Conservation (phyloP, 1,139 yeast genomes). For the Yarrowia galli region DNA sequence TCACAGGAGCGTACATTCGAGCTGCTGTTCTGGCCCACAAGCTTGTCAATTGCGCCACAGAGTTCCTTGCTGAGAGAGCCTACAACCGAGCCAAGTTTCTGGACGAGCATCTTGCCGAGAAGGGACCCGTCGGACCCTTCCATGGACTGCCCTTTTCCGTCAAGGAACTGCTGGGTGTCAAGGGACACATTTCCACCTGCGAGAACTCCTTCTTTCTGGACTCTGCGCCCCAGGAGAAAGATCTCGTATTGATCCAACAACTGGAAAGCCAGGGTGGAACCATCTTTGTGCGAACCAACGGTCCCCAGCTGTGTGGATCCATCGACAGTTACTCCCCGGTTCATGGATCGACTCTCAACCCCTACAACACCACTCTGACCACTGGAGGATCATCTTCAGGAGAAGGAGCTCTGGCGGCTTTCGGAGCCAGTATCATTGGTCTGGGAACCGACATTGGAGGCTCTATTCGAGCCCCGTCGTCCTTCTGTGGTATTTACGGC, state of each 20-base stretch:
- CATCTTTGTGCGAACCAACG: conserved; percentile 63
- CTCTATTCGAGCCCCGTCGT: conserved; percentile 60
- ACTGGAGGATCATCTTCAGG: conserved; percentile 71
- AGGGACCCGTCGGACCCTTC: conserved; percentile 56
- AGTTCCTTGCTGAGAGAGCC: conserved; percentile 49
- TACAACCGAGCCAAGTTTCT: conserved; percentile 52
- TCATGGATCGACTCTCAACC: conserved; percentile 55
- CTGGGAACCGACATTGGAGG: conserved; percentile 69
- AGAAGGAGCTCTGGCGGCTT: conserved; percentile 60
- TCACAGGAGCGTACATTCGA: conserved; percentile 60
- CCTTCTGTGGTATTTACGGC: conserved; percentile 59
- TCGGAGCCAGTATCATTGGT: conserved; percentile 58
- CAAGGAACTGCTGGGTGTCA: conserved; percentile 59
- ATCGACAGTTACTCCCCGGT: conserved; percentile 20
- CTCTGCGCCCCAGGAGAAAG: conserved; percentile 46
- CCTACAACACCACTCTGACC: conserved; percentile 55
- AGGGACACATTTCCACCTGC: conserved; percentile 56
- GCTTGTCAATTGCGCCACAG: conserved; percentile 54
- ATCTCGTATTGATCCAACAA: conserved; percentile 52
- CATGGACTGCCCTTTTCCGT: conserved; percentile 62
- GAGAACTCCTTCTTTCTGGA: conserved; percentile 53
- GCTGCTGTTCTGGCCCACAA: conserved; percentile 68
- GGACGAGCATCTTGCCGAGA: conserved; percentile 52
- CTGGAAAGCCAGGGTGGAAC: conserved; percentile 61
- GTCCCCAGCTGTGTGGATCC: conserved; percentile 54